Percentiles rank a stretch among this genome's conserved stretches.
Conservation (phyloP, 805 yeast genomes). For the Zygoascus tannicola region DNA sequence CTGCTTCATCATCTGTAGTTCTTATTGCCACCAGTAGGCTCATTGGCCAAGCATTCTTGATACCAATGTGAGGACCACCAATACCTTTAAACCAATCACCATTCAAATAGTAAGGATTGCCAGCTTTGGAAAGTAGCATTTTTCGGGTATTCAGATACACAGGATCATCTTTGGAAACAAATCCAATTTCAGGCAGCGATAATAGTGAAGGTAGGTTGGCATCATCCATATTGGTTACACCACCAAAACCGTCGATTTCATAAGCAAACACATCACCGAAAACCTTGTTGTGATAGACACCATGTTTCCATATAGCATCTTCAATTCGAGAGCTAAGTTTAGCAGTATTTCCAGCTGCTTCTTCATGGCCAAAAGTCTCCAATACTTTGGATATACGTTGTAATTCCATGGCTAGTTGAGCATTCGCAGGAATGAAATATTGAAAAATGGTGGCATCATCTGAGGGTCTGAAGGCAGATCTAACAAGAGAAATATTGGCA, state of each 20-base stretch:
- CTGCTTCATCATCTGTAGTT: conserved; percentile 63
- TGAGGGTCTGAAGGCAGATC: conserved; percentile 81
- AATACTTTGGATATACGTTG: conserved; percentile 26
- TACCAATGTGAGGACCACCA: conserved; percentile 89
- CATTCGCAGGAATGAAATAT: conserved; percentile 78
- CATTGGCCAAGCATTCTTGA: conserved; percentile 85
- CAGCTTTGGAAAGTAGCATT: conserved; percentile 58
- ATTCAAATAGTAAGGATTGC: conserved; percentile 67
- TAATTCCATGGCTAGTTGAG: conserved; percentile 61
- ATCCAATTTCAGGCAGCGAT: conserved; percentile 74
- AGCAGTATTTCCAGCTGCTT: conserved; percentile 18
- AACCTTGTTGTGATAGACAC: conserved; percentile 54
- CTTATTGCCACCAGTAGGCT: conserved; percentile 65
- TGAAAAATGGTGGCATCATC: conserved; percentile 81
- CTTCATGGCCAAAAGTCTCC: conserved; percentile 15
- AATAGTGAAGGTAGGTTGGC: conserved; percentile 81
- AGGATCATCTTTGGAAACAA: conserved; percentile 39
- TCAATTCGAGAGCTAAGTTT: conserved; percentile 35
- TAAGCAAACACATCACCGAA: conserved; percentile 78
- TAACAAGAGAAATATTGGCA: conserved; percentile 55
- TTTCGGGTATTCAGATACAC: conserved; percentile 70
- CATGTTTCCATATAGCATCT: conserved; percentile 52
- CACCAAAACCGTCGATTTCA: conserved; percentile 83
- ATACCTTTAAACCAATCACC: conserved; percentile 64
- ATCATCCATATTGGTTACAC: conserved; percentile 72